Conservation (phyloP, 306 rosid species). For the Notholithocarpus densiflorus region DNA sequence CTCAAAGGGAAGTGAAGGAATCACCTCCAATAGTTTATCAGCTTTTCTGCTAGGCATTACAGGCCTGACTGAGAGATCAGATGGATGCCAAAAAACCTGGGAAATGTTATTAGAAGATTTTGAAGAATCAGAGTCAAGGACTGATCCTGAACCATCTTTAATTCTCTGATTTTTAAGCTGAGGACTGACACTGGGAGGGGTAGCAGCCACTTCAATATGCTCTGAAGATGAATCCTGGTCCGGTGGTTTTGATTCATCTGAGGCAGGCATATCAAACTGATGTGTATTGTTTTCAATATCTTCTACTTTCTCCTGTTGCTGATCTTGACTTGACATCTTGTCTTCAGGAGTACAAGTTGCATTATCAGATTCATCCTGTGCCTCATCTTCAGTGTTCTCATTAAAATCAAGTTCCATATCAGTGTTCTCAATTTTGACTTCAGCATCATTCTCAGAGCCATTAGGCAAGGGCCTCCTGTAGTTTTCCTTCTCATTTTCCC, state of each 20-base stretch:
- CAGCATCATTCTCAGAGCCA: slow-evolving; percentile 67
- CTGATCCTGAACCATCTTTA: slow-evolving; percentile 70
- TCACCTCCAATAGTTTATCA: slow-evolving; percentile 66
- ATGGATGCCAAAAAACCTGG: slow-evolving; percentile 83
- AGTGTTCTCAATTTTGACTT: slow-evolving; percentile 91
- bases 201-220: slow-evolving; percentile 47
- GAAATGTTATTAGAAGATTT: slow-evolving; percentile 55
- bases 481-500: slow-evolving; percentile 97
- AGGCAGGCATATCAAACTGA: slow-evolving; percentile 46
- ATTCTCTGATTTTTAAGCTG: slow-evolving; percentile 60
- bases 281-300: slow-evolving; percentile 46
- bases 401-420: slow-evolving; percentile 98
- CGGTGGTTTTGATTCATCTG: slow-evolving; percentile 45
- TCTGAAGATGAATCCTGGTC: slow-evolving; percentile 68
- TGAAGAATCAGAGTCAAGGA: slow-evolving; percentile 54
- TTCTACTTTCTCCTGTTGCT: slow-evolving; percentile 48
- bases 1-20: slow-evolving; percentile 89
- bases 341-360: slow-evolving; percentile 46
- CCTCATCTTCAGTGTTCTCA: slow-evolving; percentile 84
- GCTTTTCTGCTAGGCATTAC: slow-evolving; percentile 94
- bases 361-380: slow-evolving; percentile 70
- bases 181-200: slow-evolving; percentile 72
- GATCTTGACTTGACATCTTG: slow-evolving; percentile 40
- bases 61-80: slow-evolving; percentile 96
- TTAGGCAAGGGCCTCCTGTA: slow-evolving; percentile 78